Conservation (phyloP, 768 basidiomycete genomes). For the Termitomyces sp. region DNA sequence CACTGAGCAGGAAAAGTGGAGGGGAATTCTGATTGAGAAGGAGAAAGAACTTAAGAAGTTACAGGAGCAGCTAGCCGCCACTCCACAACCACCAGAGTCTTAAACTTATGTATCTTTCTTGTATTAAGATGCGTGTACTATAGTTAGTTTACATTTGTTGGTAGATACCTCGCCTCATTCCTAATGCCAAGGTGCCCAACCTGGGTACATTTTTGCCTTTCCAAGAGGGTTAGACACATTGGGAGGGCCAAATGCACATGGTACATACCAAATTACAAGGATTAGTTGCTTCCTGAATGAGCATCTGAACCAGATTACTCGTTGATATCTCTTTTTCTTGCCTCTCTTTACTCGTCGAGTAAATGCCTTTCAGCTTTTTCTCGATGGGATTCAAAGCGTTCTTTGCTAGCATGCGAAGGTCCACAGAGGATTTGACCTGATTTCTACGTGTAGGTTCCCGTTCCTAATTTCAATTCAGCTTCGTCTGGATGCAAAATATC, state of each 20-base stretch:
- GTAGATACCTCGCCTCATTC: background rate
- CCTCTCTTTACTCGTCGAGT: conserved; percentile 45
- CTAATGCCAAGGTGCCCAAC: conserved; percentile 83
- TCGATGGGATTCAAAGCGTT: conserved; percentile 76
- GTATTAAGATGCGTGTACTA: conserved; percentile 7
- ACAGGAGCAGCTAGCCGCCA: conserved; percentile 46
- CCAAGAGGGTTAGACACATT: conserved; percentile 9
- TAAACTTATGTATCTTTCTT: background rate
- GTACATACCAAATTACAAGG: conserved; percentile 51
- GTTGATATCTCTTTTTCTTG: conserved; percentile 61
- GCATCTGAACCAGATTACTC: conserved; percentile 82
- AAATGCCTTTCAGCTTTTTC: conserved; percentile 74
- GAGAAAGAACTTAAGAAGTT: conserved; percentile 77
- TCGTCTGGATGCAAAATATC: too few relatives aligned
- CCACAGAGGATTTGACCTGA: conserved; percentile 41
- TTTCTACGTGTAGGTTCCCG: conserved; percentile 32
- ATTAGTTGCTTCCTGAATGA: conserved; percentile 87
- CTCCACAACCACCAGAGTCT: conserved; percentile 5
- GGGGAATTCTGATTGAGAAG: conserved; percentile 60
- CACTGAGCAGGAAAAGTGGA: conserved; percentile 74
- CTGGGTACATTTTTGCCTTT: conserved; percentile 87
- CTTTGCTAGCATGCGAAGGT: conserved; percentile 65
- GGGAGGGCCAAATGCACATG: background rate
- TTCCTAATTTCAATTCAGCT: conserved; percentile 27
- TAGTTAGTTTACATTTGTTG: background rate